These are phyloP conservation scores for Eucalyptus coolabah DNA, from an alignment of 345 rosid genomes.

Conservation along the genomic window DNA sequence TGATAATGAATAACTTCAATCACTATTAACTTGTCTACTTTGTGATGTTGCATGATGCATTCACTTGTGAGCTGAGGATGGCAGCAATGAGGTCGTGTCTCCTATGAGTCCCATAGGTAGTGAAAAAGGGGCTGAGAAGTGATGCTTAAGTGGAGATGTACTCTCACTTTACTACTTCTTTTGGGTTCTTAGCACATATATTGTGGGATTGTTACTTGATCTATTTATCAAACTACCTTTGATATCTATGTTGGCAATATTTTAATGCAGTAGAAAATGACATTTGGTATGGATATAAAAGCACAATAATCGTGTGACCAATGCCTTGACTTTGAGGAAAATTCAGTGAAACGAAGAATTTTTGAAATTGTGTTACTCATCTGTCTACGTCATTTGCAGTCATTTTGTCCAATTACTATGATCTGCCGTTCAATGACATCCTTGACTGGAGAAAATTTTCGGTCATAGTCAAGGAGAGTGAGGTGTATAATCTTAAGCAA, in stretches of 20 bases:
- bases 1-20: neutral
- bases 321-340: neutral
- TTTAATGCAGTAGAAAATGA: neutral
- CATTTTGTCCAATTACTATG: slow-evolving; percentile 76
- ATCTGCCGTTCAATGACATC: slow-evolving; percentile 87
- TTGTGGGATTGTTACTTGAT: neutral
- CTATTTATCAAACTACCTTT: neutral
- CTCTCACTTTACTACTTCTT: neutral
- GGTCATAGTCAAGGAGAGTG: slow-evolving; percentile 57
- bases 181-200: neutral
- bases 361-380: neutral
- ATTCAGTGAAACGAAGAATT: neutral
- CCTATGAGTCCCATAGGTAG: neutral
- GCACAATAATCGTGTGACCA: neutral
- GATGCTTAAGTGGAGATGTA: neutral
- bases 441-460: slow-evolving; percentile 70
- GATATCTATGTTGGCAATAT: neutral
- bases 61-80: neutral
- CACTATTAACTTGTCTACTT: neutral
- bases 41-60: neutral
- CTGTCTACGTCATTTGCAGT: slow-evolving; percentile 36
- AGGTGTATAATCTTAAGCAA: slow-evolving; percentile 68
- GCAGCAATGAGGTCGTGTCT: neutral
- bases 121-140: neutral
- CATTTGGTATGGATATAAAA: neutral